Evolutionary conservation across 352 stramenopile species (phyloP), one percentile per base, ranked within the genome.

Genomic region (Phytophthora litchii): DNA sequence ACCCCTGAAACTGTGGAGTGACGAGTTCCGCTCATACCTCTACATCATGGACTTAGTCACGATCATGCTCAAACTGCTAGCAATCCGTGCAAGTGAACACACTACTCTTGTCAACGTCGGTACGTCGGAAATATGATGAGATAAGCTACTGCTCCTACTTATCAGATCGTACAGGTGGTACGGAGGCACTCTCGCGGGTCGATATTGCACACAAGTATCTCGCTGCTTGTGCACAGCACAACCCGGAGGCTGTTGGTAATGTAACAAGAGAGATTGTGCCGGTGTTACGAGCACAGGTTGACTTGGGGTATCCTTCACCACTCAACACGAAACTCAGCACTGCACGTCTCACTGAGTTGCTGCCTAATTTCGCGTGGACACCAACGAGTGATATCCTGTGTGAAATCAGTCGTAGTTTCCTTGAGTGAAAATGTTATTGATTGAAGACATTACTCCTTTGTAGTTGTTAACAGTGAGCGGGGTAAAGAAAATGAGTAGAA

Each of bases 1-100:
- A 9, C 64, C 73, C 0, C 56, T 90, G 12, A 60, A 64, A 8
- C 57, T 90, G 16, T 90, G 80, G 80, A 73, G 54, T 42, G 80
- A 90, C 54, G 80, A 90, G 59, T 62, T 84, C 54, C 76, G 80
- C 13, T 90, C 80, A 20, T 90, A 83, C 38, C 54, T 88, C 20
- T 83, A 72, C 50, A 64, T 88, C 23, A 41, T 64, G 6, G 78
- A 90, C 48, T 65, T 90, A n/a, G 66, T 68, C 8, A 23, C 49
- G 1, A 49, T 87, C 19, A 21, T 87, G 16, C 68, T 79, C 48
- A 35, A 31, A 43, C 25, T 88, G 13, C 32, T 85, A 12, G 47
- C 13, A 19, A 10, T 42, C 14, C 0, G 36, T 0, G 10, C 32
- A 1, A 25, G 20, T 6, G 17, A 35, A 0, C 12, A 14, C 12